Evolutionary conservation across 2,329 filamentous ascomycete genomes (phyloP).

Genomic region (Aspergillus ochraceoroseus): DNA sequence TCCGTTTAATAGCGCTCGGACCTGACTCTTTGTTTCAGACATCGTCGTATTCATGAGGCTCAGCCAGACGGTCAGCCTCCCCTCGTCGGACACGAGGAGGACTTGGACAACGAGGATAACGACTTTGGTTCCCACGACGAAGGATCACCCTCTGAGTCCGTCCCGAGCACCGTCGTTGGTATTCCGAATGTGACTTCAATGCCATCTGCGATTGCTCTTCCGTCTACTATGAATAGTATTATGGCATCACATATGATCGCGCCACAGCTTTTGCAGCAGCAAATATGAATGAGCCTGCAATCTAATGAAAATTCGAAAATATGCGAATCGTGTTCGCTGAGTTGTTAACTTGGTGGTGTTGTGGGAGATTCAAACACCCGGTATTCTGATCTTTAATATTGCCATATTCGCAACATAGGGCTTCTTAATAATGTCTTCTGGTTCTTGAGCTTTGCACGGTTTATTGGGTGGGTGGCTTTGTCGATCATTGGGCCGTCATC

Average conservation of each 20-base stretch:
- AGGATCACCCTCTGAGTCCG: slow-evolving; percentile 54
- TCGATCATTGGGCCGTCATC: neutral
- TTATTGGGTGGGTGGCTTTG: neutral
- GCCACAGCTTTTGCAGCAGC: slow-evolving; percentile 42
- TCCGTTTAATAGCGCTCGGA: neutral
- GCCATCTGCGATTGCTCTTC: slow-evolving; percentile 28
- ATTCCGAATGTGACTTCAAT: slow-evolving; percentile 37
- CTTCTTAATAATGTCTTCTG: slow-evolving; percentile 10
- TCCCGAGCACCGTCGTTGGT: slow-evolving; percentile 31
- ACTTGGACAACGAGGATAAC: slow-evolving; percentile 83
- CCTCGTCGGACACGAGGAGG: slow-evolving; percentile 60
- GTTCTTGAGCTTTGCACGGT: slow-evolving; percentile 1
- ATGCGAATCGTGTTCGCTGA: neutral
- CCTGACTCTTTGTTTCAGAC: slow-evolving; percentile 48
- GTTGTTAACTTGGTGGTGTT: neutral
- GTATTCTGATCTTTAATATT: slow-evolving; percentile 1
- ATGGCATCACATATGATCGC: slow-evolving; percentile 42
- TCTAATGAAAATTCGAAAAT: too few relatives aligned
- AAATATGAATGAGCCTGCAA: slow-evolving; percentile 30
- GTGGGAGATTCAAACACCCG: neutral
- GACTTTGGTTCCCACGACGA: slow-evolving; percentile 76
- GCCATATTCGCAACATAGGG: slow-evolving; percentile 6
- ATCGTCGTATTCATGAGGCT: slow-evolving; percentile 75
- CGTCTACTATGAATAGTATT: slow-evolving; percentile 40
- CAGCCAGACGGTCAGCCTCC: slow-evolving; percentile 53